Evolutionary conservation across 1,284 basidiomycete species (phyloP), one percentile per base, ranked within the genome.

Genomic region (Ustilago crameri): DNA sequence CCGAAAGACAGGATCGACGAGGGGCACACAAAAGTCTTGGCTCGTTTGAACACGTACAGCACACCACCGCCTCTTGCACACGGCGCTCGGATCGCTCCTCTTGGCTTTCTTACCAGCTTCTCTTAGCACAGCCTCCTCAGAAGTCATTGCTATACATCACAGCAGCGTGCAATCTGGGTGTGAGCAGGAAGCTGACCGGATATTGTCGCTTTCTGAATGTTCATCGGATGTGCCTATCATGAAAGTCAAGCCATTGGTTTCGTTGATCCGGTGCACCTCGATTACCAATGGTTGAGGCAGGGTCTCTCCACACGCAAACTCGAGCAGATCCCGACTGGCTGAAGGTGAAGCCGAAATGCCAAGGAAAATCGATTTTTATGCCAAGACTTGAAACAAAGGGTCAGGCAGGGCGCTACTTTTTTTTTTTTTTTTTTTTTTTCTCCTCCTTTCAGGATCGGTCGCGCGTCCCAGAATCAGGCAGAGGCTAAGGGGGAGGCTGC

Each of bases 21-120:
- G 64, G 58, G 50, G 57, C 37, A 34, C 44, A 23, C 8, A 32
- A 43, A 67, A 53, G 58, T 67, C 64, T 67, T 67, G 64, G 64
- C 64, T 57, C 27, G 15, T 17, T 37, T 14, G 5, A 12, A 30
- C 12, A 30, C 12, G 30, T 30, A 17, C 41, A 40, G 24, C 20
- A 3, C n/a, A 17, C 15, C 17, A 15, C 35, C 35, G 8, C 15
- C 9, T 8, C 35, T n/a, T 37, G 14, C 32, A 9, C 32, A 8
- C 15, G 9, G 9, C 8, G 9, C 32, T 34, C 32, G 9, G 8
- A 8, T 15, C 15, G 48, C 37, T 53, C 14, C 47, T 22, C 9
- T 40, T 12, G 10, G 26, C 20, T n/a, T 30, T 45, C 42, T n/a
- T 37, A 9, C 22, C 12, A 12, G 30, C 30, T 5, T 7, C 30